Percentiles rank a stretch among this genome's conserved stretches.
Evolutionary conservation across 2,329 filamentous ascomycete species (phyloP).

Genomic region (Botrytis porri): DNA sequence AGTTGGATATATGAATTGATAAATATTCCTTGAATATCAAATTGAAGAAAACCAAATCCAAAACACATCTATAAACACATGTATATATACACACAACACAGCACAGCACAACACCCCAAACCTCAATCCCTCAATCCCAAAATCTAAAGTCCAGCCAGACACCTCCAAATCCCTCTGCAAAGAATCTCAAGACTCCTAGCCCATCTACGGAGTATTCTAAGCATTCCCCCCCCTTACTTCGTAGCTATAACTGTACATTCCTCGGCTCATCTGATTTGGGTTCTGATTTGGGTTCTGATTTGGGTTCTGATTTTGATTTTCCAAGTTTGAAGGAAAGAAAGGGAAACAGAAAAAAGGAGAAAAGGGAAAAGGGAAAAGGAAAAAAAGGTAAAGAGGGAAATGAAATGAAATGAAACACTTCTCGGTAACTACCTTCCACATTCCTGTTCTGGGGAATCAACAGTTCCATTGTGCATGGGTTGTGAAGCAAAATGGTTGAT

Average conservation of each 20-base stretch:
- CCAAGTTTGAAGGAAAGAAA: not conserved
- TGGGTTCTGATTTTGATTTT: no score
- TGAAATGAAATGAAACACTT: not conserved
- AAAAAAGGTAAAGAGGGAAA: not conserved
- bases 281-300: not conserved
- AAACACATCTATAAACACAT: not conserved
- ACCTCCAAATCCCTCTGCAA: not conserved
- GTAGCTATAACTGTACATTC: not conserved
- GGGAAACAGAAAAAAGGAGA: not conserved
- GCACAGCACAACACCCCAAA: not conserved
- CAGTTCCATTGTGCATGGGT: not conserved
- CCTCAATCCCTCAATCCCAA: not conserved
- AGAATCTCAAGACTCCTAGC: not conserved
- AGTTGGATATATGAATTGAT: not conserved
- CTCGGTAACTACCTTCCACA: not conserved
- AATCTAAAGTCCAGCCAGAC: no score
- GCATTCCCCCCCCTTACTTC: not conserved
- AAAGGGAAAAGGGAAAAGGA: fast-evolving
- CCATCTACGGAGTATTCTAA: not conserved
- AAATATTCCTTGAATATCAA: not conserved
- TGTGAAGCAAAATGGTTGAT: not conserved
- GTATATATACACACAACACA: not conserved
- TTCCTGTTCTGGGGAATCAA: not conserved
- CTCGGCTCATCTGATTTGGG: not conserved
- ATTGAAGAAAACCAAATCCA: fast-evolving